Evolutionary conservation across 2,329 filamentous ascomycete genomes (phyloP).

Genomic region (Talaromyces sp.): DNA sequence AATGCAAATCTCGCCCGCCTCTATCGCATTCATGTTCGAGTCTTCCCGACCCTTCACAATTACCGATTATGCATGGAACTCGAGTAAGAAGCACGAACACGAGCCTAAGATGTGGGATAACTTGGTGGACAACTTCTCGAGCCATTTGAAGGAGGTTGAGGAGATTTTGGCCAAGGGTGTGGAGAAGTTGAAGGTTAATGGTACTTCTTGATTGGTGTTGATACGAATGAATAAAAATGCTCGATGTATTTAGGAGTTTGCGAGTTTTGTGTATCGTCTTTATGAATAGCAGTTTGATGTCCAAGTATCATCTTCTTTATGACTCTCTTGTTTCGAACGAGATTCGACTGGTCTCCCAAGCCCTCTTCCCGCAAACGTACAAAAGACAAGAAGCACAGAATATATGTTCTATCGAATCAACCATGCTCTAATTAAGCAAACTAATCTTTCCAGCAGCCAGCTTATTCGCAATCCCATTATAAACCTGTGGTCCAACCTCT

Average conservation of each 20-base stretch:
- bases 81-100: slow-evolving; percentile 44
- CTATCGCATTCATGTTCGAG: slow-evolving; percentile 38
- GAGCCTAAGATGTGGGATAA: slow-evolving; percentile 55
- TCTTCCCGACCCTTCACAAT: slow-evolving; percentile 35
- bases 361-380: too few species aligned
- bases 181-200: slow-evolving; percentile 19
- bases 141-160: slow-evolving; percentile 47
- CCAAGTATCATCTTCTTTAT: background rate
- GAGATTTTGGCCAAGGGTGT: slow-evolving; percentile 39
- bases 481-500: slow-evolving; percentile 28
- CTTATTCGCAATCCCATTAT: slow-evolving; percentile 31
- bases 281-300: background rate
- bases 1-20: slow-evolving; percentile 32
- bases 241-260: background rate
- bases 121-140: slow-evolving; percentile 52
- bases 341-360: too few species aligned
- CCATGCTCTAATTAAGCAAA: slow-evolving; percentile 33
- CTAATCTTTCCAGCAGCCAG: slow-evolving; percentile 44
- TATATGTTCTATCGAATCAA: background rate
- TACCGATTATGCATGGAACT: slow-evolving; percentile 36
- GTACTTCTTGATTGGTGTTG: slow-evolving; percentile 1
- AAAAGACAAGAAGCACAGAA: background rate
- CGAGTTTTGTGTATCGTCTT: background rate
- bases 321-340: too few species aligned
- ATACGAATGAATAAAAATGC: background rate